These are phyloP conservation scores for Hordeum vulgare DNA, from an alignment of 176 grass and related monocot species.

Conservation along the genomic window MorexV3_pseudomolecules_assembly NC_058524.1:49219424-49219923, in stretches of 20 bases:
- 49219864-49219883: conserved; percentile 25
- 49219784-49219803: conserved; percentile 1
- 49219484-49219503: conserved; percentile 67
- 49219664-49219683: conserved; percentile 19
- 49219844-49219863: conserved; percentile 2
- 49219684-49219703: conserved; percentile 48
- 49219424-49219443: too few species aligned
- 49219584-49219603: conserved; percentile 31
- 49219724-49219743: conserved; percentile 45
- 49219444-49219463: rapidly evolving
- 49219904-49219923: conserved; percentile 18
- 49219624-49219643: conserved; percentile 35
- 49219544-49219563: conserved; percentile 70
- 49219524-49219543: conserved; percentile 49
- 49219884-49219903: conserved; percentile 51
- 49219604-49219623: conserved; percentile 44
- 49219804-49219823: conserved; percentile 45
- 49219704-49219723: conserved; percentile 57
- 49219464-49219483: background rate
- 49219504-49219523: conserved; percentile 59
- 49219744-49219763: conserved; percentile 67
- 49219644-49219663: conserved; percentile 44
- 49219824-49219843: conserved; percentile 9
- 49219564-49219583: conserved; percentile 44
- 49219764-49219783: conserved; percentile 34